Evolutionary conservation across 2,329 filamentous ascomycete genomes (phyloP).

Genomic region (Shiraia bambusicola): DNA sequence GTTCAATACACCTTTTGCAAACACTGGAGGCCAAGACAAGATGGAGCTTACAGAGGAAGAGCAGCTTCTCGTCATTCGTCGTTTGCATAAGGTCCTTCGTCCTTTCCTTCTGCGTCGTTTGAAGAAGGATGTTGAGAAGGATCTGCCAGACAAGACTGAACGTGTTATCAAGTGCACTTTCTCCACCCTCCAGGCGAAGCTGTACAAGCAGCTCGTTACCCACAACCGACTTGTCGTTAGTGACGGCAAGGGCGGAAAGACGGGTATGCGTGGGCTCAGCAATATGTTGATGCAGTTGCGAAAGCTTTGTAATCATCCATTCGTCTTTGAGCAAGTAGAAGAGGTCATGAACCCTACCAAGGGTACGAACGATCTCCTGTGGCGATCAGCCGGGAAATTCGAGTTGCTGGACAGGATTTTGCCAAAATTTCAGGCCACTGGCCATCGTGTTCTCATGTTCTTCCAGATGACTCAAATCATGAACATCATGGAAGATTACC

Average conservation of each 20-base stretch:
- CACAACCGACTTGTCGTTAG: slow-evolving; percentile 94
- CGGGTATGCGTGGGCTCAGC: slow-evolving; percentile 88
- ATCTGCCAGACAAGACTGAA: slow-evolving; percentile 97
- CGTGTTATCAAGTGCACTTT: slow-evolving; percentile 99
- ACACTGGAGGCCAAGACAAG: slow-evolving; percentile 95
- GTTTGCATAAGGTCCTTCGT: slow-evolving; percentile 94
- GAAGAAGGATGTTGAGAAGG: slow-evolving; percentile 99
- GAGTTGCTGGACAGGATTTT: slow-evolving; percentile 89
- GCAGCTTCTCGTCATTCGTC: slow-evolving; percentile 94
- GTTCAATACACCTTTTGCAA: slow-evolving; percentile 99
- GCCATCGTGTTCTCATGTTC: slow-evolving; percentile 98
- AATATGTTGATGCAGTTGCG: slow-evolving; percentile 99
- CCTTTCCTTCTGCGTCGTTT: slow-evolving; percentile 97
- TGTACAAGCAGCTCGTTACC: slow-evolving; percentile 97
- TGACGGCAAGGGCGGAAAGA: slow-evolving; percentile 94
- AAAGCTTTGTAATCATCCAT: slow-evolving; percentile 98
- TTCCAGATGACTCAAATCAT: slow-evolving; percentile 99
- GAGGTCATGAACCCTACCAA: slow-evolving; percentile 94
- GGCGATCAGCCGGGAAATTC: slow-evolving; percentile 96
- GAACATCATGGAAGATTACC: slow-evolving; percentile 99
- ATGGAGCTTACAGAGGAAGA: slow-evolving; percentile 99
- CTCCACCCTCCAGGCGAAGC: slow-evolving; percentile 85
- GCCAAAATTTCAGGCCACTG: slow-evolving; percentile 87
- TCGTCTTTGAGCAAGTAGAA: slow-evolving; percentile 97
- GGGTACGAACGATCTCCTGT: slow-evolving; percentile 87